Evolutionary conservation across 2,329 filamentous ascomycete species (phyloP), one percentile per base, ranked within the genome.

Genomic region (Lecanosticta acicola): DNA sequence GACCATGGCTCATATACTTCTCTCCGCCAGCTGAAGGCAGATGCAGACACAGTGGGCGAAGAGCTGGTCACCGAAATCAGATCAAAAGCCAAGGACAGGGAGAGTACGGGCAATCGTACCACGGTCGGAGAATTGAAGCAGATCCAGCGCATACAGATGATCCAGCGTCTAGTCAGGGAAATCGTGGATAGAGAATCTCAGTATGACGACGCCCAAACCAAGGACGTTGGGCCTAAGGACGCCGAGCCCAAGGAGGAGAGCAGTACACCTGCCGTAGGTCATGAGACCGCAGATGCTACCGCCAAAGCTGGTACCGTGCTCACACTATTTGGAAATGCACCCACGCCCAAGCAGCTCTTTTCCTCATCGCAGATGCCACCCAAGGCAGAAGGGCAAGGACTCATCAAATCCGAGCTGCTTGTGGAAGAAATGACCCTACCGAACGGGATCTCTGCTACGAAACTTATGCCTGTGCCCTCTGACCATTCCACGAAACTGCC

Each of bases 341-440:
- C 83, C 1, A 81, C 81, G 37, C 77, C 85, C 29, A 84, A 82
- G 56, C 85, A 91, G 49, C 72, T 96, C 3, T 96, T 93, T 64
- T 94, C 91, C 3, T 94, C 90, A 65, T 72, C 95, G 40, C 86
- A 85, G 54, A 49, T 55, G 44, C 32, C 53, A 9, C 21, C 43
- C 9, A 39, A 44, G 11, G 49, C 41, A 11, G 40, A 47, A n/a
- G 20, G 43, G n/a, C 45, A 50, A 17, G n/a, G 45, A 1, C 19
- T 45, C 20, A 51, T 57, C 41, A 56, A 59, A 48, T 46, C 60
- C 1, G 64, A 68, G 26, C 59, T 71, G 20, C 62, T 60, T 1
- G 68, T 88, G 8, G 75, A 78, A 41, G 84, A 87, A 59, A 73
- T 76, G 32, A 77, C 72, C 16, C 70, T 96, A 19, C 90, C 90